Evolutionary conservation across 306 rosid genomes (phyloP).

Genomic region (Sechiopsis laciniata): DNA sequence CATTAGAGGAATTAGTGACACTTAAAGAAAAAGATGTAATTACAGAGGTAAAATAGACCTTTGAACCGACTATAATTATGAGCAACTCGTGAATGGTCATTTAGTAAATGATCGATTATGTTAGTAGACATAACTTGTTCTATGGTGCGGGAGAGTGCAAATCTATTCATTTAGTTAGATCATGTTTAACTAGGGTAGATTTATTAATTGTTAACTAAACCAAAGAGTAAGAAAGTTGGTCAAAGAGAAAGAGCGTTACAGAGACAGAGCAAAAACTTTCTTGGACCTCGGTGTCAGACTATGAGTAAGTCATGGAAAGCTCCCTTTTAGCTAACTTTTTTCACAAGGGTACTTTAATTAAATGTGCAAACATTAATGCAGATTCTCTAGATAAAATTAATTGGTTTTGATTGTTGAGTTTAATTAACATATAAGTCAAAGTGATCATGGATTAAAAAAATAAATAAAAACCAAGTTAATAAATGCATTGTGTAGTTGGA

Average conservation of each 20-base stretch:
- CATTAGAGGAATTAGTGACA: too few relatives aligned
- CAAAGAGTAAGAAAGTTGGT: neutral
- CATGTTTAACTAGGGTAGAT: neutral
- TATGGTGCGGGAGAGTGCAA: too few relatives aligned
- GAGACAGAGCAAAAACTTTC: slow-evolving; percentile 10
- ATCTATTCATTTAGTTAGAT: neutral
- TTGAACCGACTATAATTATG: too few relatives aligned
- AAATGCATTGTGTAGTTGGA: neutral
- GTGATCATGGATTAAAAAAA: neutral
- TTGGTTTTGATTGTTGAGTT: neutral
- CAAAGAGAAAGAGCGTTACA: slow-evolving; percentile 16
- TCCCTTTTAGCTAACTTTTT: neutral
- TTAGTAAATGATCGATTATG: too few relatives aligned
- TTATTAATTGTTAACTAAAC: neutral
- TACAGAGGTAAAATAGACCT: too few relatives aligned
- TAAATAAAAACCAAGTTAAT: neutral
- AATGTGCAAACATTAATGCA: neutral
- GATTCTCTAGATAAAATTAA: neutral
- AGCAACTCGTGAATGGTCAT: too few relatives aligned
- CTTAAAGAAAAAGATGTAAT: too few relatives aligned
- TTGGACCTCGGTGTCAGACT: slow-evolving; percentile 12
- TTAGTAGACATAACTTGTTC: too few relatives aligned
- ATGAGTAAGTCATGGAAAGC: slow-evolving; percentile 14
- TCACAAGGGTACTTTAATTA: too few relatives aligned
- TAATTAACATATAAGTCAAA: neutral